Conservation (phyloP, 1,284 basidiomycete genomes). For the Volvariella surrecta region DNA sequence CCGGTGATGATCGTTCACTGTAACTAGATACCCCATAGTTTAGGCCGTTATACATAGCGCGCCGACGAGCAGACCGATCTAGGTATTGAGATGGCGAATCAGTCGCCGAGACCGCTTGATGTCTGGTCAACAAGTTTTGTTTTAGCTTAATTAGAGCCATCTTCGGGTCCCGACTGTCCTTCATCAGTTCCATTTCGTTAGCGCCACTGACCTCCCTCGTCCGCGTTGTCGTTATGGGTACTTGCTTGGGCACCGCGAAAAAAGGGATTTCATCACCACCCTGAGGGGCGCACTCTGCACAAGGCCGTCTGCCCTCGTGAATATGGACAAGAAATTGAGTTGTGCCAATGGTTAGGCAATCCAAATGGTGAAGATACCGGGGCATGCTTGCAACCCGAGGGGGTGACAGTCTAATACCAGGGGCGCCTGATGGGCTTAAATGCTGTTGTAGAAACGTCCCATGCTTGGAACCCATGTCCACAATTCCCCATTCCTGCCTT, state of each 20-base stretch:
- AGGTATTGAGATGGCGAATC: slow-evolving; percentile 30
- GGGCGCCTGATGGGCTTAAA: slow-evolving; percentile 12
- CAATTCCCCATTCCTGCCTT: slow-evolving; percentile 53
- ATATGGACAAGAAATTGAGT: slow-evolving; percentile 65
- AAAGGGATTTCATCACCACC: slow-evolving; percentile 49
- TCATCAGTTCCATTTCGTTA: slow-evolving; percentile 11
- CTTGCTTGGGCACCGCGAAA: slow-evolving; percentile 29
- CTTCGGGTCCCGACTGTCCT: slow-evolving; percentile 37
- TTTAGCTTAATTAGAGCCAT: slow-evolving; percentile 55
- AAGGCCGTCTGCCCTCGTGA: slow-evolving; percentile 51
- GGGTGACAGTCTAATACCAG: slow-evolving; percentile 44
- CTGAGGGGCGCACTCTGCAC: slow-evolving; percentile 45
- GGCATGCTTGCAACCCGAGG: slow-evolving; percentile 61
- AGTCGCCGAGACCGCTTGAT: slow-evolving; percentile 18
- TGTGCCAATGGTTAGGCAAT: slow-evolving; percentile 54
- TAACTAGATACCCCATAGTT: slow-evolving; percentile 10
- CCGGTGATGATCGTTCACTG: not conserved
- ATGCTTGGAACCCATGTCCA: slow-evolving; percentile 78
- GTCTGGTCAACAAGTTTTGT: slow-evolving; percentile 46
- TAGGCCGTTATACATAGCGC: slow-evolving; percentile 44
- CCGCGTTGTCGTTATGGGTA: slow-evolving; percentile 23
- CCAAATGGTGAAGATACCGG: slow-evolving; percentile 49
- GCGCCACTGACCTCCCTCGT: slow-evolving; percentile 18
- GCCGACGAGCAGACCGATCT: slow-evolving; percentile 62
- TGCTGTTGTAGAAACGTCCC: slow-evolving; percentile 53